Percentiles rank a stretch among this genome's conserved stretches.
These are phyloP conservation scores for Fusarium tricinctum DNA, from an alignment of 2,329 filamentous ascomycete species.

Conservation along the genomic window DNA sequence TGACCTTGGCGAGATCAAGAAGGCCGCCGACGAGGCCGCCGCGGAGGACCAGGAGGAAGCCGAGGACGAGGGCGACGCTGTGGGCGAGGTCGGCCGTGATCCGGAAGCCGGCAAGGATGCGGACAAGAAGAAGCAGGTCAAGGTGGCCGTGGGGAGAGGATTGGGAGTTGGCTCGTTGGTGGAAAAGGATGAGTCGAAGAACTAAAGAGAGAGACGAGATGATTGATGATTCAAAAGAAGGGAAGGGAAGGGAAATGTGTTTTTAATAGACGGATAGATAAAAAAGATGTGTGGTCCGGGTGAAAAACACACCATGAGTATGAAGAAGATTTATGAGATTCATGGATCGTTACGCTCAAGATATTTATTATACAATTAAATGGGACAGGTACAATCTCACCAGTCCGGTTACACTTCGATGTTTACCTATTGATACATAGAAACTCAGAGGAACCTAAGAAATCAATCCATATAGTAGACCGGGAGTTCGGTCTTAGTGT, in stretches of 20 bases:
- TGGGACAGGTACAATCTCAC: not conserved
- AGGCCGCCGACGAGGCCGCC: constrained; percentile 58
- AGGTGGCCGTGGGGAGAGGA: constrained; percentile 85
- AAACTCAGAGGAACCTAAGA: not conserved
- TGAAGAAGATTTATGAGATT: constrained; percentile 3
- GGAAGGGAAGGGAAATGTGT: constrained; percentile 15
- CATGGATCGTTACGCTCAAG: constrained; percentile 1
- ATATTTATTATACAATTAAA: not conserved
- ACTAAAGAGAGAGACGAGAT: constrained; percentile 7
- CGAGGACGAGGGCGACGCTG: constrained; percentile 77
- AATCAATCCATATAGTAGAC: not conserved
- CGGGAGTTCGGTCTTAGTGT: not conserved
- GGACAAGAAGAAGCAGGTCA: constrained; percentile 70
- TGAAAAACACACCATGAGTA: constrained; percentile 34
- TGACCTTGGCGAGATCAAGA: constrained; percentile 76
- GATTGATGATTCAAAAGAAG: not conserved
- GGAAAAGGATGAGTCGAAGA: constrained; percentile 73
- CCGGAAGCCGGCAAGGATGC: constrained; percentile 55
- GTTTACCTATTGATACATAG: not conserved
- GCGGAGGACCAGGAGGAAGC: constrained; percentile 60
- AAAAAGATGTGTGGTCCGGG: constrained; percentile 31
- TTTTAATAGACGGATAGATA: constrained; percentile 48
- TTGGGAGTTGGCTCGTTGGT: constrained; percentile 85
- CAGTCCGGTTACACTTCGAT: not conserved
- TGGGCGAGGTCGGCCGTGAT: constrained; percentile 74